Base-by-base conservation (phyloP, 1,284 basidiomycete genomes). In the Puccinia coronata region DNA sequence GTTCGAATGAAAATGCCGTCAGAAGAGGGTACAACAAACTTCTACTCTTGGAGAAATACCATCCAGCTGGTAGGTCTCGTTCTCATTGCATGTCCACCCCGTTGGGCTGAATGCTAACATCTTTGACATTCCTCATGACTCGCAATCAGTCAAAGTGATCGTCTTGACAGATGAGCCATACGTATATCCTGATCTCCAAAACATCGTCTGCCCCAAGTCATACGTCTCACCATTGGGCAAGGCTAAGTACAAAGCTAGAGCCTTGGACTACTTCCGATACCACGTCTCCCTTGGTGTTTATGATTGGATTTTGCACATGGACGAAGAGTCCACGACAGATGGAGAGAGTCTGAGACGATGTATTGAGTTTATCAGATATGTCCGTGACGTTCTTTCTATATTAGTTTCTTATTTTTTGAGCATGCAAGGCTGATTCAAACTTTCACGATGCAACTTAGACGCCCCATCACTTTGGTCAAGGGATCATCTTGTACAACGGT, bases 171-270 rank as follows among this genome's bases (percentile, higher is more conserved):
- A 87, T 82, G 87, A 87, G 83, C 87, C 87, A 4, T 87, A 87
- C 83, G 85, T 84, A 31, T 87, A 87, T 82, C 86, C 86, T 31
- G 86, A 87, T 76, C 84, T 87, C 74, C 85, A 87, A 82, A 87
- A 87, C 83, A 86, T 87, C 55, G 85, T 87, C 81, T 87, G 86
- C 78, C 87, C 87, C 71, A 87, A 87, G 83, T 84, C 86, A 70
- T 87, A 87, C 84, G 84, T 85, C 81, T 87, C 86, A 47, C 86
- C 87, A 25, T 84, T 86, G 61, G 85, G 86, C 75, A 86, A 86
- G 83, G 87, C 87, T 41, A 87, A 87, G 83, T 86, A 87, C 85
- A 87, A 87, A 84, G 87, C 87, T 69, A 86, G 86, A 80, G 87
- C 87, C 23, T 85, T 87, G 81, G 87, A 87, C 81, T 87, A 87